Evolutionary conservation across 208 protist genomes (phyloP).

Genomic region (Vickermania spadyakhi): DNA sequence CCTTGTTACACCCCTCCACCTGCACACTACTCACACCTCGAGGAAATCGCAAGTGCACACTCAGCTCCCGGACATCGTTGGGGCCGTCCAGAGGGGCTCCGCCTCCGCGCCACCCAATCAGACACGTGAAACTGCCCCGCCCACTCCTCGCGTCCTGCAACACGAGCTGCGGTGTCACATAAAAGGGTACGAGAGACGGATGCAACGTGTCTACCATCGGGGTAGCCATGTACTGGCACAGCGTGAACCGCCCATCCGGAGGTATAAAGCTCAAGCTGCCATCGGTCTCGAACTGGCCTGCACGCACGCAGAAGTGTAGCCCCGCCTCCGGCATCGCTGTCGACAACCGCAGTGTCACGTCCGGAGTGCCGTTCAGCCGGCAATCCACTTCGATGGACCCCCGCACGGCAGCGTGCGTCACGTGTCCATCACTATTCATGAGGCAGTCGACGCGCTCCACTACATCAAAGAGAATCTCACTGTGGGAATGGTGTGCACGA

Average conservation of each 20-base stretch:
- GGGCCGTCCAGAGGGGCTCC: conserved; percentile 12
- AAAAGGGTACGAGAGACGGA: conserved; percentile 46
- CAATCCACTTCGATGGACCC: conserved; percentile 79
- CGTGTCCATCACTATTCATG: conserved; percentile 63
- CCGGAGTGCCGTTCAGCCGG: conserved; percentile 83
- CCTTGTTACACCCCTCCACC: conserved; percentile 55
- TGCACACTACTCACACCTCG: conserved; percentile 43
- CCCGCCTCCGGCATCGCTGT: conserved; percentile 66
- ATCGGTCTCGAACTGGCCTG: conserved; percentile 61
- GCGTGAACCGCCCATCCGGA: conserved; percentile 84
- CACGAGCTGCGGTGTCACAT: conserved; percentile 83
- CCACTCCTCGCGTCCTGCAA: conserved; percentile 22
- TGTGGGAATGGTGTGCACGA: conserved; percentile 53
- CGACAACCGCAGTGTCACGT: conserved; percentile 63
- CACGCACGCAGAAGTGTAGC: conserved; percentile 85
- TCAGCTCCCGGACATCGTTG: conserved; percentile 53
- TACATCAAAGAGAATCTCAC: conserved; percentile 92
- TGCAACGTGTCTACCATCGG: conserved; percentile 1
- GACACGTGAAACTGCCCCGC: conserved; percentile 79
- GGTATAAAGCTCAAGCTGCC: conserved; percentile 79
- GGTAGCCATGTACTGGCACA: conserved; percentile 64
- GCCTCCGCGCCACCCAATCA: conserved; percentile 29
- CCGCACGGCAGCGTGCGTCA: conserved; percentile 44
- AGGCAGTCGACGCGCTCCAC: conserved; percentile 81
- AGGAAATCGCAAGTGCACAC: conserved; percentile 57